These are phyloP conservation scores for Myochromella boudieri DNA, from an alignment of 768 basidiomycete genomes.

Conservation along the genomic window DNA sequence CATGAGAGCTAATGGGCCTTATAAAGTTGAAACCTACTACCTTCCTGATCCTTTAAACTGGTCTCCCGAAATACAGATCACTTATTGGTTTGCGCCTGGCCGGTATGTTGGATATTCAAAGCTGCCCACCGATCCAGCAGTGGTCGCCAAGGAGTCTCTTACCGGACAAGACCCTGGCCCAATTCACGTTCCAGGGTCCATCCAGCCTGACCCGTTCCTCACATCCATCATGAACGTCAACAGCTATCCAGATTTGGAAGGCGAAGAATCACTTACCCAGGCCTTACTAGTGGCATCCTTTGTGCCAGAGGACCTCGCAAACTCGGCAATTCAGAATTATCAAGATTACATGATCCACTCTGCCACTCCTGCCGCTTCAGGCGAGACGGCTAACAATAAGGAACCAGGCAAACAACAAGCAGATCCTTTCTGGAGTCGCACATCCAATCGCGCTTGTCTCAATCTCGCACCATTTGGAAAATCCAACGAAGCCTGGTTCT, in stretches of 20 bases:
- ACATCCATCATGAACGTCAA: too few relatives aligned
- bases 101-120: neutral
- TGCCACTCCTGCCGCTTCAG: too few relatives aligned
- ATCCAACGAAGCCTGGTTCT: constrained; percentile 1
- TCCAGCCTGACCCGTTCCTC: too few relatives aligned
- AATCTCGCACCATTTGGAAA: neutral
- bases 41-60: constrained; percentile 3
- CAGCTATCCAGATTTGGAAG: too few relatives aligned
- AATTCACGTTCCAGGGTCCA: too few relatives aligned
- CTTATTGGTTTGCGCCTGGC: constrained; percentile 1
- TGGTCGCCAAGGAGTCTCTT: too few relatives aligned
- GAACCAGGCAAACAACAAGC: neutral
- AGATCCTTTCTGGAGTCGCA: constrained; percentile 1
- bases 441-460: neutral
- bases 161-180: too few relatives aligned
- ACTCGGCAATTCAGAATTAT: too few relatives aligned
- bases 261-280: too few relatives aligned
- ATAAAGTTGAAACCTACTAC: neutral
- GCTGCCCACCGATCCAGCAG: neutral
- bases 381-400: neutral
- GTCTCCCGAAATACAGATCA: constrained; percentile 2
- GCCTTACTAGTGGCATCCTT: neutral
- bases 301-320: too few relatives aligned
- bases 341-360: too few relatives aligned
- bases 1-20: constrained; percentile 1